phyloP scores from a whole-genome alignment of 805 yeast genomes.

The Starmerella apis region DNA sequence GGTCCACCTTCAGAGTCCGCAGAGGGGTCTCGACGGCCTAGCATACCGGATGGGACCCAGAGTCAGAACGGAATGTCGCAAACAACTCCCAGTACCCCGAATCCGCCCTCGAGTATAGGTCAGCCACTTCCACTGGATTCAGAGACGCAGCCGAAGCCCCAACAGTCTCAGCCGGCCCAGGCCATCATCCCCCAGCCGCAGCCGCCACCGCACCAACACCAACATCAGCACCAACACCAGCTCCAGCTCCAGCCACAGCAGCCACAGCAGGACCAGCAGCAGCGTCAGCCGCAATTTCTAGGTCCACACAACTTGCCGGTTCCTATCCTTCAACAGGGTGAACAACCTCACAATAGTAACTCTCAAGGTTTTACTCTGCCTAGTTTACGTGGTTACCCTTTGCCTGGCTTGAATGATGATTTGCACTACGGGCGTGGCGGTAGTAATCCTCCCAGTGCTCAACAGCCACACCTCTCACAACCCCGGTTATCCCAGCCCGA shows the following conservation, averaged over 20 bases:
- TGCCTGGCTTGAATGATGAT: constrained; percentile 4
- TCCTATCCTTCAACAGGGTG: constrained; percentile 13
- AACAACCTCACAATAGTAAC: constrained; percentile 12
- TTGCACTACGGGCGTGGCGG: constrained; percentile 11
- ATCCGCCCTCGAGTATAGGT: background rate
- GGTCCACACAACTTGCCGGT: constrained; percentile 5
- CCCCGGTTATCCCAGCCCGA: constrained; percentile 10
- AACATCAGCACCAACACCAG: constrained; percentile 6
- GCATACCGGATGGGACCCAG: background rate
- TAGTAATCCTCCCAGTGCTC: constrained; percentile 12
- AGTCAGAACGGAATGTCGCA: background rate
- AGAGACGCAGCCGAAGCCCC: constrained; percentile 6
- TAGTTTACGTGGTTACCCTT: constrained; percentile 13
- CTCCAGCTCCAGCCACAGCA: constrained; percentile 7
- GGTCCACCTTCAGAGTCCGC: background rate
- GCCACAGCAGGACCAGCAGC: constrained; percentile 20
- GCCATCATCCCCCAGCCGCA: background rate
- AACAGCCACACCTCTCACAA: constrained; percentile 1
- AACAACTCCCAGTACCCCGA: background rate
- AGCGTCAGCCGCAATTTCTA: constrained; percentile 6
- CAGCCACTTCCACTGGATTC: constrained; percentile 1
- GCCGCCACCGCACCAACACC: constrained; percentile 7
- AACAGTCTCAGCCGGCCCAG: constrained; percentile 6
- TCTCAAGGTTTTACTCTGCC: constrained; percentile 7
- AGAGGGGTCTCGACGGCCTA: background rate